Evolutionary conservation across 352 stramenopile genomes (phyloP).

Genomic region (Phytophthora ohioensis): DNA sequence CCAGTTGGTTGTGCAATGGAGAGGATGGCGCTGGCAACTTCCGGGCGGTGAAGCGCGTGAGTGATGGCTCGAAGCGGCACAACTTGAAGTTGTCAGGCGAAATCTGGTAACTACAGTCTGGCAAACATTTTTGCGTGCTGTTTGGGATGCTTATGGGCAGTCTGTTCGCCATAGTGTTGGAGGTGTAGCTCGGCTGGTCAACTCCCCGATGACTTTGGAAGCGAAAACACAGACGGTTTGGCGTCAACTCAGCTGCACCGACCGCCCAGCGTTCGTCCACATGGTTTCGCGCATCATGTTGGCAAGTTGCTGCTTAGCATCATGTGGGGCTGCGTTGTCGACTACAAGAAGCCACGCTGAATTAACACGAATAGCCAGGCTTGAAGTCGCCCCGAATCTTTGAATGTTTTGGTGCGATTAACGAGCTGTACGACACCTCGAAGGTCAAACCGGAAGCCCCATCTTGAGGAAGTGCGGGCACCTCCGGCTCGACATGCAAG

Average conservation of each 20-base stretch:
- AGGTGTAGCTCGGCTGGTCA: slow-evolving; percentile 18
- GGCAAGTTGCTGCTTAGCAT: slow-evolving; percentile 44
- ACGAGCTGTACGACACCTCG: slow-evolving; percentile 25
- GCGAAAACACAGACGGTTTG: slow-evolving; percentile 13
- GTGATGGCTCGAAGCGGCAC: background rate
- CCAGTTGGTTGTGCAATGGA: slow-evolving; percentile 23
- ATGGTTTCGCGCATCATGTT: slow-evolving; percentile 40
- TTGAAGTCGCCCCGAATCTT: slow-evolving; percentile 17
- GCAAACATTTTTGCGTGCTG: slow-evolving; percentile 6
- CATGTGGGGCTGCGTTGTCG: background rate
- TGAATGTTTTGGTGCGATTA: slow-evolving; percentile 31
- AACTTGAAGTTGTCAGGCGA: slow-evolving; percentile 20
- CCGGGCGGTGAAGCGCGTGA: background rate
- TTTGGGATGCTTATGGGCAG: slow-evolving; percentile 15
- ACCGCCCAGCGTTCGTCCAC: slow-evolving; percentile 4
- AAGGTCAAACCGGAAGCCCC: slow-evolving; percentile 15
- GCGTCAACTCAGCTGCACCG: slow-evolving; percentile 4
- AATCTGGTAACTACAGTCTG: background rate
- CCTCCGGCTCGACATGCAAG: slow-evolving; percentile 14
- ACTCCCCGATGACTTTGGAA: slow-evolving; percentile 10
- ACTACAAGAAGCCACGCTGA: slow-evolving; percentile 22
- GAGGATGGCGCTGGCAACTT: slow-evolving; percentile 3
- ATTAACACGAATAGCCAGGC: slow-evolving; percentile 8
- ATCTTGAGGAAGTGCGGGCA: slow-evolving; percentile 17
- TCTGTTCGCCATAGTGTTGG: slow-evolving; percentile 15